phyloP scores from a whole-genome alignment of 225 moss, liverwort and hornwort genomes.

The Pseudisothecium myosuroides region DNA sequence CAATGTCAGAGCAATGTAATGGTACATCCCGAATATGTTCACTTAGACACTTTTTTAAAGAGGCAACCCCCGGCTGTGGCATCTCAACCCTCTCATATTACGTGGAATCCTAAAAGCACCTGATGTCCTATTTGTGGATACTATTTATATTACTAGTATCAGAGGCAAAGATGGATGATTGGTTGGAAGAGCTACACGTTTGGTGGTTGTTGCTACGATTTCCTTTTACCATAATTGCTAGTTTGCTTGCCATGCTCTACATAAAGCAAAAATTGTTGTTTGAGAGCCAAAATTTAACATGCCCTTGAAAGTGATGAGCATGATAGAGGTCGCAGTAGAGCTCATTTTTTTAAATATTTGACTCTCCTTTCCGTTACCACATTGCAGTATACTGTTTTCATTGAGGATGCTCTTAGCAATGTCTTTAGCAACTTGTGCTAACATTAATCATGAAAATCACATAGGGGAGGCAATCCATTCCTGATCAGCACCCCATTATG shows the following conservation, averaged over 20 bases:
- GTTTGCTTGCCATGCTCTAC: accelerated
- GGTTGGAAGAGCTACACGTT: accelerated
- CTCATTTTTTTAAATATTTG: neutral
- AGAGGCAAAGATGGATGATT: neutral
- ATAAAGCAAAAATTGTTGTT: accelerated
- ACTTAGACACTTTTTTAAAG: accelerated
- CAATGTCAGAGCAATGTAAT: accelerated
- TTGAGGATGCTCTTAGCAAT: neutral
- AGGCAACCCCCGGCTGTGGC: accelerated
- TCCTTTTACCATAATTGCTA: accelerated
- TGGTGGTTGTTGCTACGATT: accelerated
- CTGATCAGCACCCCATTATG: too few relatives aligned
- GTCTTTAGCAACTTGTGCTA: neutral
- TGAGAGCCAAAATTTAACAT: too few relatives aligned
- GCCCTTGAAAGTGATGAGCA: neutral
- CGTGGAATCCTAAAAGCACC: accelerated
- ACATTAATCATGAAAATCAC: neutral
- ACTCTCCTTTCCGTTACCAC: accelerated
- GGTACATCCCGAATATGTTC: accelerated
- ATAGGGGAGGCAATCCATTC: too few relatives aligned
- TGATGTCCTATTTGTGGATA: accelerated
- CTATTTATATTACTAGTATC: accelerated
- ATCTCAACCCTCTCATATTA: too few relatives aligned
- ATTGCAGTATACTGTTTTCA: accelerated
- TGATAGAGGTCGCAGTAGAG: neutral